Base-by-base conservation (phyloP, 768 basidiomycete species). In the Roridomyces roridus region DNA sequence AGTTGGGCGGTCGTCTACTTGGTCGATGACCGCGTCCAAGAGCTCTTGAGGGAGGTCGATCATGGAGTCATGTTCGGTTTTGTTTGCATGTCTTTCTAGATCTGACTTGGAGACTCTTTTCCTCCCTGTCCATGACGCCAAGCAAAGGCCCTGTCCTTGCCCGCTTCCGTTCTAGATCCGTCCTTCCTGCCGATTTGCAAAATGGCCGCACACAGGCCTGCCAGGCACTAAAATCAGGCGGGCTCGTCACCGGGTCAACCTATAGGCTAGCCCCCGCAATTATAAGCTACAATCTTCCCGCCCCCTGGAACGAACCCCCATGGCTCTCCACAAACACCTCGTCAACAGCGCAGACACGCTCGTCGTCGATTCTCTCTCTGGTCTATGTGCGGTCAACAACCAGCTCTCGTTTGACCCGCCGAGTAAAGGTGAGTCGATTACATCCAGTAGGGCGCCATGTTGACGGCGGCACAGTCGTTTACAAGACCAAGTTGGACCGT, bases 351-450 rank as follows among this genome's bases (percentile, higher is more conserved):
- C 93, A 2, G 73, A 83, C 31, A 77, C 84, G 2, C 81, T 96
- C 36, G 94, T 94, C 21, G 69, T 87, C 47, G 90, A 96, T 67
- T 88, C 92, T 0, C 84, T 97, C 37, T 73, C 78, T 55, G 94
- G 93, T 4, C 75, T 94, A 21, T 85, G 83, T 64, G 79, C 80
- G 1, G 59, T 88, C 45, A 95, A 96, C 71, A 87, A 92, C 0
- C 77, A 84, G 40, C 71, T 96, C 55, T 76, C 82, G 29, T 77
- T 96, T 39, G 92, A 96, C 71, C 72, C 75, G 3, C 72, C 78
- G 20, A 85, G 89, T 70, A 91, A 87, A 79, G 87, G 92, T 91
- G 59, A 57, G 72, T 55, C 21, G 17, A 36, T 6, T 6, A 14
- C 34, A 23, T 28, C 20, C 18, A 53, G 21, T 6, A 21, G 25